Base-by-base conservation (phyloP, 2,329 filamentous ascomycete genomes). In the Didymosphaeria variabile region DNA sequence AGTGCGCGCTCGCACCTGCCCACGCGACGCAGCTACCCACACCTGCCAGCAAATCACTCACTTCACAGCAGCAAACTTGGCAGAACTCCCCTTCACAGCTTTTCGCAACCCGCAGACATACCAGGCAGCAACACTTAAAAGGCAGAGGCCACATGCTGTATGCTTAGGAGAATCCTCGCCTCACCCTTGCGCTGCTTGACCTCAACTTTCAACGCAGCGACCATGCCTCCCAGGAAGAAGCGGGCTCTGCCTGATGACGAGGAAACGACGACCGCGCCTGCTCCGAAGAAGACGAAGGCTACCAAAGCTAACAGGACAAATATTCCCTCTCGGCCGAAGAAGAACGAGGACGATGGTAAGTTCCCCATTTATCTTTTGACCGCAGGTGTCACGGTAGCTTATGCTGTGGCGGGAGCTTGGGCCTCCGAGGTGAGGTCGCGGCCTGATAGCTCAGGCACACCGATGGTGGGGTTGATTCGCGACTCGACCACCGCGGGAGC, bases 201-300 rank as follows among this genome's bases (percentile, higher is more conserved):
- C 40, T 36, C 40, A 12, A n/a, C 53, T 23, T 13, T 34, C 2
- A 40, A 34, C 40, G 29, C 40, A 13, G 29, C 53, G 19, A 55
- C 36, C 21, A 44, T 36, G 51, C 36, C 36, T 10, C 38, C 38
- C 4, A 40, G n/a, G 38, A 52, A 52, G 34, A 52, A 52, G 31
- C 49, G 49, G 12, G 19, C 19, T 38, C 32, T 52, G 7, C 17
- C 46, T 9, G 19, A 42, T n/a, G 36, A 44, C 36, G 21, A 36
- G 34, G 36, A 54, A 23, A 31, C 36, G 21, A 17, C 51, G 36
- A 19, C 34, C 23, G n/a, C 15, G 36, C 21, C 55, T 21, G 32
- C 55, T 10, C 26, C 40, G 36, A 57, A 57, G 46, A 57, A 50
- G 55, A 57, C 55, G 23, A 57, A 57, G 38, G 26, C 44, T 5